phyloP scores from a whole-genome alignment of 1,139 yeast species.

The Schwanniomyces etchellsii region DNA sequence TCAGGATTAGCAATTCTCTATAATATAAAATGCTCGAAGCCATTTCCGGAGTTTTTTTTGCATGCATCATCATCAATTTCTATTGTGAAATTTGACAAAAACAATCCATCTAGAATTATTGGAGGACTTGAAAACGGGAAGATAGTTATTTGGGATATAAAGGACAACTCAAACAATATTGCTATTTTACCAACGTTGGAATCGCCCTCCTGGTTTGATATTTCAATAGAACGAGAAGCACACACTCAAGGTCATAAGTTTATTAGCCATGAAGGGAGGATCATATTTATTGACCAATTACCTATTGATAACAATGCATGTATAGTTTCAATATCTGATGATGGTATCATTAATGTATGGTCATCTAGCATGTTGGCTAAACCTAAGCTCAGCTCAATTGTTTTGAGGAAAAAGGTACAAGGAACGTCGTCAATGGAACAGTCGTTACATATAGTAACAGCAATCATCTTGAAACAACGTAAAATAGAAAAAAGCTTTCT shows the following conservation, averaged over 20 bases:
- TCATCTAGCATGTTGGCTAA: slow-evolving; percentile 31
- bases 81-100: slow-evolving; percentile 31
- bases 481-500: not conserved
- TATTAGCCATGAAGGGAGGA: slow-evolving; percentile 8
- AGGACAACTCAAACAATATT: slow-evolving; percentile 8
- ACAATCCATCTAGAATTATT: slow-evolving; percentile 24
- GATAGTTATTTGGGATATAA: slow-evolving; percentile 36
- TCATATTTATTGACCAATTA: slow-evolving; percentile 14
- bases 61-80: slow-evolving; percentile 37
- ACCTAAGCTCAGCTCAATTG: slow-evolving; percentile 20
- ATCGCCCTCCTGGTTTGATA: slow-evolving; percentile 14
- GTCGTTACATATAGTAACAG: not conserved
- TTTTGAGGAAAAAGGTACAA: slow-evolving; percentile 6
- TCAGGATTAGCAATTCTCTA: slow-evolving; percentile 36
- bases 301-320: slow-evolving; percentile 20
- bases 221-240: slow-evolving; percentile 8
- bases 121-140: slow-evolving; percentile 36
- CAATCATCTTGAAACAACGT: not conserved
- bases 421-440: not conserved
- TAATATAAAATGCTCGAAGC: slow-evolving; percentile 12
- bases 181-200: slow-evolving; percentile 24
- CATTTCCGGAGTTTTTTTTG: slow-evolving; percentile 46
- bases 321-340: slow-evolving; percentile 26
- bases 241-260: slow-evolving; percentile 2
- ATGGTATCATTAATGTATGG: slow-evolving; percentile 37